phyloP scores from a whole-genome alignment of 2,329 filamentous ascomycete species.

The Fusarium marasasianum region DNA sequence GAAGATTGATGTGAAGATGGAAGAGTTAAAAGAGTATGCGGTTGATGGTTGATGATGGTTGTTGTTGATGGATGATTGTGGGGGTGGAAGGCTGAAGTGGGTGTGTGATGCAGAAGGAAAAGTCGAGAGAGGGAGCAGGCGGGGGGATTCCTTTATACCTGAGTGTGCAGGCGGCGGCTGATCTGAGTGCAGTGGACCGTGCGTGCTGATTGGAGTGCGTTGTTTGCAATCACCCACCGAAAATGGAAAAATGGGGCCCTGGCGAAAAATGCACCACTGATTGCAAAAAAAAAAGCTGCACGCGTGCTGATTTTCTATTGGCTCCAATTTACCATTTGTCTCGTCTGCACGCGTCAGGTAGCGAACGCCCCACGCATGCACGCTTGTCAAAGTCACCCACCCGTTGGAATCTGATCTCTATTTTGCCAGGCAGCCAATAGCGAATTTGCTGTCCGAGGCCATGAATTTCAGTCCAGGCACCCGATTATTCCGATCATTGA shows the following conservation, averaged over 20 bases:
- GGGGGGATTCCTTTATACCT: constrained; percentile 58
- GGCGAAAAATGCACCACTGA: constrained; percentile 27
- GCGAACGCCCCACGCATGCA: background rate
- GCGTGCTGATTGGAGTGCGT: constrained; percentile 37
- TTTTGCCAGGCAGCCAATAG: constrained; percentile 27
- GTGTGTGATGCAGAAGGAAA: constrained; percentile 56
- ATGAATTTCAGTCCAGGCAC: constrained; percentile 16
- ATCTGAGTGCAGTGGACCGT: constrained; percentile 46
- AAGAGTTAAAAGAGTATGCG: constrained; percentile 42
- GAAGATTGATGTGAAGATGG: constrained; percentile 48
- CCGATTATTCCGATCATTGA: background rate
- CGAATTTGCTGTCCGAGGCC: constrained; percentile 6
- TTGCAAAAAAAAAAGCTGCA: constrained; percentile 35
- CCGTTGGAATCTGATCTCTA: constrained; percentile 11
- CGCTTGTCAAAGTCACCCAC: background rate
- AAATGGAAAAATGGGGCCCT: constrained; percentile 33
- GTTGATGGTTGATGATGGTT: constrained; percentile 35
- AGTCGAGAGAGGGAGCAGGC: constrained; percentile 49
- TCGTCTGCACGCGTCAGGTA: background rate
- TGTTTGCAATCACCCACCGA: constrained; percentile 39
- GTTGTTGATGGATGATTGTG: constrained; percentile 46
- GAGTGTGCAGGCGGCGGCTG: constrained; percentile 49
- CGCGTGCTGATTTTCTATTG: constrained; percentile 44
- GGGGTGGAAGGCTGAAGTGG: constrained; percentile 45
- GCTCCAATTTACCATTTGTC: constrained; percentile 10